These are phyloP conservation scores for Escallonia rubra DNA, from an alignment of 129 eudicot species.

Conservation along the genomic window DNA sequence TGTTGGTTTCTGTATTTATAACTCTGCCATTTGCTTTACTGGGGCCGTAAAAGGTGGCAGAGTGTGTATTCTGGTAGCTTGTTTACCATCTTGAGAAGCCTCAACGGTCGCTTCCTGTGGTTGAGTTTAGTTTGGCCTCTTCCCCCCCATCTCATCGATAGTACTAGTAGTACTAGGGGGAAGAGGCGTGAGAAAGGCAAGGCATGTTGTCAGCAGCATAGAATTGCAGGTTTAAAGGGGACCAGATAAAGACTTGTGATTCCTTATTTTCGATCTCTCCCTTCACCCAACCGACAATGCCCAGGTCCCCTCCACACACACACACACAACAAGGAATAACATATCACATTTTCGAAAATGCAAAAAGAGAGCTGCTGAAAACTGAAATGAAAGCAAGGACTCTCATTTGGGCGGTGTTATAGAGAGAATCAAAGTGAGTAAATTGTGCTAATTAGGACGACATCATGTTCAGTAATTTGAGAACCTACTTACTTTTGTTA, in stretches of 20 bases:
- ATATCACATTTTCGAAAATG: no score
- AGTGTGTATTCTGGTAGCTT: conserved; percentile 10
- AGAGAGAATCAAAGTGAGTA: no score
- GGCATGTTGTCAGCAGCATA: conserved; percentile 31
- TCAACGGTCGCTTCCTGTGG: background rate
- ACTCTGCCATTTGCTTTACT: conserved; percentile 11
- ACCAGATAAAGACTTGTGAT: conserved; percentile 46
- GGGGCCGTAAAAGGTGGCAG: conserved; percentile 7
- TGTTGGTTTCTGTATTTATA: background rate
- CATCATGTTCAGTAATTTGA: no score
- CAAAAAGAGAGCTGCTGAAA: no score
- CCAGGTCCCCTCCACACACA: conserved; percentile 6
- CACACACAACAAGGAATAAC: background rate
- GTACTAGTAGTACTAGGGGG: conserved; percentile 8
- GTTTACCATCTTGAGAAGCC: conserved; percentile 43
- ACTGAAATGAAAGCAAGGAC: no score
- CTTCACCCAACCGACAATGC: conserved; percentile 24
- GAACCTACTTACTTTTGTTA: no score
- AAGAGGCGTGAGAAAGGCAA: conserved; percentile 31
- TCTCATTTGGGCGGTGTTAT: no score
- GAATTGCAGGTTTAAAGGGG: conserved; percentile 31
- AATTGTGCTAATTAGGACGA: no score
- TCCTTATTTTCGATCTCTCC: conserved; percentile 30
- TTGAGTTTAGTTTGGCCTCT: no score
- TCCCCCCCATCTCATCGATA: background rate